Evolutionary conservation across 2,329 filamentous ascomycete species (phyloP), one percentile per base, ranked within the genome.

Genomic region (Colletotrichum higginsianum): DNA sequence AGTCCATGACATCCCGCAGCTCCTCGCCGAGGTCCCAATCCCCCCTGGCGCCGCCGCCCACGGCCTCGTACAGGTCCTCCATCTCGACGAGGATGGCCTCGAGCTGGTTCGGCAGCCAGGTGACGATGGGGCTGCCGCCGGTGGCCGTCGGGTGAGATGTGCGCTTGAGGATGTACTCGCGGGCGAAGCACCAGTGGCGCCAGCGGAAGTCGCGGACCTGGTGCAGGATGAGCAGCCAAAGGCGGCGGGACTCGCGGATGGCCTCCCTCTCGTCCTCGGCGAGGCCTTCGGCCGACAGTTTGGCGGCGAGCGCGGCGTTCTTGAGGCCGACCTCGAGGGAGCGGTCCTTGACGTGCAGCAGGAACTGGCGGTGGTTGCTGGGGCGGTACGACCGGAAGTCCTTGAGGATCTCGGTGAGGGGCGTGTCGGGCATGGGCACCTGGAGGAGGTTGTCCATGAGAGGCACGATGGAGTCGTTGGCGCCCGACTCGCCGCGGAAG

Each of bases 381-480:
- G 96, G 96, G 0, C 96, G 89, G 82, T 98, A 98, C 78, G 92
- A 88, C 74, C 95, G 90, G 86, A 98, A 98, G 81, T 98, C 96
- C 74, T 90, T 86, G 23, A 98, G 88, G 79, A 98, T 98, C 67
- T 92, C 90, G 0, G 95, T 98, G 56, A 98, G 89, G 0, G 96
- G 96, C 5, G 95, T 98, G 65, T 91, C 85, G 1, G 96, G 96
- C 94, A 98, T 97, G 74, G 90, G 87, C 55, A 98, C 91, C 80
- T 96, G 89, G 68, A 96, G 88, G 62, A 98, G 87, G 80, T 96
- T 95, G 81, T 98, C 96, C 78, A 96, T 91, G 4, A 98, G 89
- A 3, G 96, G 95, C 66, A 97, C 92, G 87, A 98, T 98, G 84
- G 92, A 93, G 84, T 98, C 96, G 80, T 98, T 98, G 75, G 96